Evolutionary conservation across 768 basidiomycete species (phyloP).

Genomic region (Phlegmacium glaucopus): DNA sequence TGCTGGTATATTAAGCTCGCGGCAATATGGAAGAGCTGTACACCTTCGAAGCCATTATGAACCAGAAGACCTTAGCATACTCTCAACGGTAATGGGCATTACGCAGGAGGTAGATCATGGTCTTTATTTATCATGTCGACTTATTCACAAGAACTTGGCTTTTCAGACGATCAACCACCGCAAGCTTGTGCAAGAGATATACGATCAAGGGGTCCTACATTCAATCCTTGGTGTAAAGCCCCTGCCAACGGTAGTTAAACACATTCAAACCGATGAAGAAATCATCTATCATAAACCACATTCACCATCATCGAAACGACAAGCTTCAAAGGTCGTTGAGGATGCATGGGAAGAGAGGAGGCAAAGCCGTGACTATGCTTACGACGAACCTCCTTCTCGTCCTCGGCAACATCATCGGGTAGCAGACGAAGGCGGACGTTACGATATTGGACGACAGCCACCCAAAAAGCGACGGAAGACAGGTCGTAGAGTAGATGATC

Average conservation of each 20-base stretch:
- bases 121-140: background rate
- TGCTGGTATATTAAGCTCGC: constrained; percentile 58
- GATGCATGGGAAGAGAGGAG: constrained; percentile 15
- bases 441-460: constrained; percentile 47
- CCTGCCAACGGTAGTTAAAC: constrained; percentile 10
- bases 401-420: background rate
- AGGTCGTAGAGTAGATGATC: constrained; percentile 34
- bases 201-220: constrained; percentile 58
- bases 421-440: constrained; percentile 47
- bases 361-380: background rate
- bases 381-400: constrained; percentile 5
- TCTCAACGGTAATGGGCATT: constrained; percentile 77
- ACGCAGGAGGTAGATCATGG: constrained; percentile 63
- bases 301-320: constrained; percentile 7
- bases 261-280: constrained; percentile 1
- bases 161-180: constrained; percentile 73
- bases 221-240: constrained; percentile 47
- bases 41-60: constrained; percentile 39
- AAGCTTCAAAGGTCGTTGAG: constrained; percentile 6
- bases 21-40: constrained; percentile 46
- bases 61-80: constrained; percentile 70
- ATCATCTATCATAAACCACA: background rate
- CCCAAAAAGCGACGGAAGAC: constrained; percentile 45
- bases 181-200: constrained; percentile 63
- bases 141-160: constrained; percentile 1